A percentile compares a stretch with the other conserved stretches of the same genome.
Evolutionary conservation across 345 rosid species (phyloP).

Genomic region (Populus nigra): DNA sequence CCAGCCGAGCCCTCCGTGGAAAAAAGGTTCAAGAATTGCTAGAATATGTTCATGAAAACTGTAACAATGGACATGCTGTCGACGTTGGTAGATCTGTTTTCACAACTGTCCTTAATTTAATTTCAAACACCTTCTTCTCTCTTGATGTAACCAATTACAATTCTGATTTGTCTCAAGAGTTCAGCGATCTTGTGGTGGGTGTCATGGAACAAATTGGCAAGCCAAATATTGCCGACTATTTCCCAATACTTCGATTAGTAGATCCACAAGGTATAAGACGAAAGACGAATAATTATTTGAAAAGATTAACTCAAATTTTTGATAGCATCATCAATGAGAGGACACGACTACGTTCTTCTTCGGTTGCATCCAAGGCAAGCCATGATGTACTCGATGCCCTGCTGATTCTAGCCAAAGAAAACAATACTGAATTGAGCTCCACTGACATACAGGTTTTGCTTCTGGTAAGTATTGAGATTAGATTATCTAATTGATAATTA

Average conservation of each 20-base stretch:
- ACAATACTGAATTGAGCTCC: constrained; percentile 8
- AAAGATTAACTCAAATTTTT: constrained; percentile 20
- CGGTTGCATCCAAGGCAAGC: constrained; percentile 20
- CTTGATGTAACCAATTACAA: constrained; percentile 36
- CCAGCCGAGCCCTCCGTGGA: constrained; percentile 11
- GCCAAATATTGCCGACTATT: constrained; percentile 43
- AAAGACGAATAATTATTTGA: constrained; percentile 2
- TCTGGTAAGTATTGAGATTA: background rate
- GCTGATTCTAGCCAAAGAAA: constrained; percentile 22
- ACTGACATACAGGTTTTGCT: background rate
- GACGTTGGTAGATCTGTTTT: constrained; percentile 46
- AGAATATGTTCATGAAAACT: background rate
- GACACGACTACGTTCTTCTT: no score
- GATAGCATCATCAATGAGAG: constrained; percentile 22
- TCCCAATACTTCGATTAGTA: constrained; percentile 36
- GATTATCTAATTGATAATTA: background rate
- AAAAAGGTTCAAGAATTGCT: constrained; percentile 15
- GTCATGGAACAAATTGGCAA: constrained; percentile 42
- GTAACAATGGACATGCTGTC: background rate
- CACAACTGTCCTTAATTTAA: constrained; percentile 32
- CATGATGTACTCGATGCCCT: constrained; percentile 42
- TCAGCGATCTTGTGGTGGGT: constrained; percentile 31
- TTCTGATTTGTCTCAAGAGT: constrained; percentile 21
- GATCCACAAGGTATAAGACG: constrained; percentile 42
- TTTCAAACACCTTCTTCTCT: constrained; percentile 46